Evolutionary conservation across 75 land plant species (phyloP).

Genomic region (Picea glauca): DNA sequence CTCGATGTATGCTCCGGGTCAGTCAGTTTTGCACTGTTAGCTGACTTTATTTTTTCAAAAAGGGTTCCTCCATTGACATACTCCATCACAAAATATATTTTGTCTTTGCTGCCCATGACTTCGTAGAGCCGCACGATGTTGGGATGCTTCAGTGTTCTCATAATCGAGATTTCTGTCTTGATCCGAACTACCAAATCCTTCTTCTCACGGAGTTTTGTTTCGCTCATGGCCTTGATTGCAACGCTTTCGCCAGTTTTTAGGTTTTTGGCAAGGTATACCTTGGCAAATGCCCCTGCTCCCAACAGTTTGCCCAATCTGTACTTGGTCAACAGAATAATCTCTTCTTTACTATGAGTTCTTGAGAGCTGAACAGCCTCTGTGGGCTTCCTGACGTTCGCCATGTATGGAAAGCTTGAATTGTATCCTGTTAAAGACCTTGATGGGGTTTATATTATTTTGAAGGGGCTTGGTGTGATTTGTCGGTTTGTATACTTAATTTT

Average conservation of each 20-base stretch:
- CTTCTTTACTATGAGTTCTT: background rate
- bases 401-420: background rate
- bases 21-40: constrained; percentile 5
- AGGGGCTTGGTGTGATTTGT: too few species aligned
- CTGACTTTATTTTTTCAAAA: background rate
- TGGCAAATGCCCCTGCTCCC: background rate
- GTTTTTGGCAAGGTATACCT: background rate
- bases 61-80: too few species aligned
- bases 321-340: background rate
- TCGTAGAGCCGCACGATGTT: constrained; percentile 47
- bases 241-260: background rate
- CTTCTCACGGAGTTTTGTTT: background rate
- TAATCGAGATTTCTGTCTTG: constrained; percentile 38
- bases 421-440: too few species aligned
- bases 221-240: background rate
- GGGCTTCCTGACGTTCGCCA: background rate
- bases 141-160: constrained; percentile 53
- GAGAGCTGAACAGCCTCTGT: background rate
- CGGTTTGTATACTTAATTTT: too few species aligned
- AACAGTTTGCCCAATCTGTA: background rate
- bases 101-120: constrained; percentile 24
- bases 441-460: too few species aligned
- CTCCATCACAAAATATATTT: background rate
- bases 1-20: background rate
- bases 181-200: constrained; percentile 12